Evolutionary conservation across 1,139 yeast genomes (phyloP).

Genomic region (Candida sanyaensis): DNA sequence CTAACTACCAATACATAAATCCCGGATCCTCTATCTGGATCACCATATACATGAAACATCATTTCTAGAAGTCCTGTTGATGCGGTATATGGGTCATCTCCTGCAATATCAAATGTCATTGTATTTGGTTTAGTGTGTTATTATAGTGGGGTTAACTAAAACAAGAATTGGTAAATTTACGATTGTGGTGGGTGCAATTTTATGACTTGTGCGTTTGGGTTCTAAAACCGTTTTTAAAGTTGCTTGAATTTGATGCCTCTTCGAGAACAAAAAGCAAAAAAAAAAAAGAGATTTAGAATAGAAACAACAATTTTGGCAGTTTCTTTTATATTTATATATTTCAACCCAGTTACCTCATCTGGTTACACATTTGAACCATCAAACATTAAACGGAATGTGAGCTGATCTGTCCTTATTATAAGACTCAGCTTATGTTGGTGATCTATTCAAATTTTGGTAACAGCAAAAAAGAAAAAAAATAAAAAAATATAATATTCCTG

Average conservation of each 20-base stretch:
- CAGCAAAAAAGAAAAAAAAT: too few relatives aligned
- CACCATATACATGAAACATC: constrained; percentile 3
- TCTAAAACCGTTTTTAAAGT: too few relatives aligned
- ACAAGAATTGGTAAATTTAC: background rate
- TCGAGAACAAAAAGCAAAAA: background rate
- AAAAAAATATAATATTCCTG: too few relatives aligned
- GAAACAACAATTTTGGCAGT: background rate
- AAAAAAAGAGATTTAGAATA: background rate
- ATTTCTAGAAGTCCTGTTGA: constrained; percentile 5
- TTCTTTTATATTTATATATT: background rate
- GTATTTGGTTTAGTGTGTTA: background rate
- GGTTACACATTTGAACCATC: background rate
- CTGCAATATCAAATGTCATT: background rate
- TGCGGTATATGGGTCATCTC: constrained; percentile 4
- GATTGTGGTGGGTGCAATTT: background rate
- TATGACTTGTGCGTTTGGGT: background rate
- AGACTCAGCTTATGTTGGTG: too few relatives aligned
- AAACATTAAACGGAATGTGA: background rate
- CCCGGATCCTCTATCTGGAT: constrained; percentile 11
- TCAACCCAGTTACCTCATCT: background rate
- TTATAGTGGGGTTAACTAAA: background rate
- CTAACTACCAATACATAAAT: constrained; percentile 15
- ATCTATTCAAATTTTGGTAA: too few relatives aligned
- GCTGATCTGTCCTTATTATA: too few relatives aligned
- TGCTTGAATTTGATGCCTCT: background rate